Conservation (phyloP, 768 basidiomycete genomes). For the Mycena venus region DNA sequence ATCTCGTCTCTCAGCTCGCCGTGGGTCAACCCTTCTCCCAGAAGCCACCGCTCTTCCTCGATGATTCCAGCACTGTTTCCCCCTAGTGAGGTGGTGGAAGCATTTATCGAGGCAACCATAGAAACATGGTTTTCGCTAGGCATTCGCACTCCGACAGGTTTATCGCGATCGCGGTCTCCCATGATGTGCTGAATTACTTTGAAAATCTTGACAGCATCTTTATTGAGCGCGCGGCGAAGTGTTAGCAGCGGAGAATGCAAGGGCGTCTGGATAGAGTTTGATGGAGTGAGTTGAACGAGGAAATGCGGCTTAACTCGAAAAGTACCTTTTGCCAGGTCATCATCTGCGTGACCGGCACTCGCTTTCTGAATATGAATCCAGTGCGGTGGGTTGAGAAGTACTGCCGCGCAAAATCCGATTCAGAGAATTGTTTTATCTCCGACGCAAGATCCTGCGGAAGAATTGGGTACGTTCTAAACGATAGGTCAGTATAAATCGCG, state of each 20-base stretch:
- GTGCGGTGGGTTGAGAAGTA: slow-evolving; percentile 94
- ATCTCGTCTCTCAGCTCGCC: slow-evolving; percentile 94
- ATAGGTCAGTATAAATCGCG: slow-evolving; percentile 27
- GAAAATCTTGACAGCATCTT: slow-evolving; percentile 88
- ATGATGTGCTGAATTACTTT: slow-evolving; percentile 93
- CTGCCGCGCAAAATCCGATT: slow-evolving; percentile 86
- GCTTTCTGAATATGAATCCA: slow-evolving; percentile 88
- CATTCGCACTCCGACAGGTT: slow-evolving; percentile 62
- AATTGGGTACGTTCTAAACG: slow-evolving; percentile 77
- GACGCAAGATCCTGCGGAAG: slow-evolving; percentile 85
- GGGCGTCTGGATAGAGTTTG: slow-evolving; percentile 58
- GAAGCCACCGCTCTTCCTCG: slow-evolving; percentile 90
- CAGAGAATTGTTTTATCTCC: slow-evolving; percentile 90
- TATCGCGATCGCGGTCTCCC: slow-evolving; percentile 90
- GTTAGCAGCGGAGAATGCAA: slow-evolving; percentile 82
- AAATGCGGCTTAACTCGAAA: not conserved
- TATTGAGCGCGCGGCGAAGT: slow-evolving; percentile 72
- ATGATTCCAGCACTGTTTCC: slow-evolving; percentile 59
- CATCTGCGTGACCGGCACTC: slow-evolving; percentile 86
- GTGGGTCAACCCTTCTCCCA: slow-evolving; percentile 82
- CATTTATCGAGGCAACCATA: slow-evolving; percentile 58
- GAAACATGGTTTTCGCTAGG: slow-evolving; percentile 60
- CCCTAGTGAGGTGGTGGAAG: slow-evolving; percentile 61
- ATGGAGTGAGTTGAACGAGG: not conserved
- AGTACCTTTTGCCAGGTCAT: slow-evolving; percentile 92